Percentiles rank a stretch among this genome's conserved stretches.
These are phyloP conservation scores for Pyronema omphalodes DNA, from an alignment of 495 filamentous ascomycete species.

Conservation along the genomic window DNA sequence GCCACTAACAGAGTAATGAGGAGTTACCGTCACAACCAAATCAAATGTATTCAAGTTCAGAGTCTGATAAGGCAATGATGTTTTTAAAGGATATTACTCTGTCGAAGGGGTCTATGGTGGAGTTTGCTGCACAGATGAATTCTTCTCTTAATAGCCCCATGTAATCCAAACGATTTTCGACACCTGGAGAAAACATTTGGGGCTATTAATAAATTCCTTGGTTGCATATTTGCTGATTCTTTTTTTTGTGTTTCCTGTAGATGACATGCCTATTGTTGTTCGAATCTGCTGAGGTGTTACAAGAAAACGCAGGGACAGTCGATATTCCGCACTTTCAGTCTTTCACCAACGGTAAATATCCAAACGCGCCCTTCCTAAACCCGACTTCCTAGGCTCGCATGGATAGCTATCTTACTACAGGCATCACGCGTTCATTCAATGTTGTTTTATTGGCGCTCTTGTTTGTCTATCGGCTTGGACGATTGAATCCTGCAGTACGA, in stretches of 20 bases:
- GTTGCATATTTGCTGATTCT: slow-evolving; percentile 7
- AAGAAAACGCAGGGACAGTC: slow-evolving; percentile 46
- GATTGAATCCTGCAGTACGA: slow-evolving; percentile 64
- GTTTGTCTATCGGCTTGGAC: slow-evolving; percentile 87
- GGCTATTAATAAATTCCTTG: background rate
- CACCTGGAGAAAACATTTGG: no score
- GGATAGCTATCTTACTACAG: slow-evolving; percentile 74
- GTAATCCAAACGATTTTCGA: background rate
- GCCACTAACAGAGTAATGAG: background rate
- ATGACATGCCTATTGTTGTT: slow-evolving; percentile 98
- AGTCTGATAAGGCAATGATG: slow-evolving; percentile 12
- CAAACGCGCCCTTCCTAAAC: slow-evolving; percentile 52
- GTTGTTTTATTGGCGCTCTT: slow-evolving; percentile 80
- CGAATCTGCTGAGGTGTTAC: slow-evolving; percentile 61
- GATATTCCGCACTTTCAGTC: slow-evolving; percentile 31
- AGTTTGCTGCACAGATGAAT: slow-evolving; percentile 60
- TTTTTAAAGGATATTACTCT: slow-evolving; percentile 58
- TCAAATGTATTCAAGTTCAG: slow-evolving; percentile 10
- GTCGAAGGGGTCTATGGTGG: slow-evolving; percentile 51
- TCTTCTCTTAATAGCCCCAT: background rate
- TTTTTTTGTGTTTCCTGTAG: no score
- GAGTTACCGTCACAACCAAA: background rate
- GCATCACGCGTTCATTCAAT: slow-evolving; percentile 92
- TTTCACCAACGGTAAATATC: slow-evolving; percentile 35
- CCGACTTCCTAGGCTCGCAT: slow-evolving; percentile 79